Evolutionary conservation across 768 basidiomycete species (phyloP).

Genomic region (Leccinellum albellum): DNA sequence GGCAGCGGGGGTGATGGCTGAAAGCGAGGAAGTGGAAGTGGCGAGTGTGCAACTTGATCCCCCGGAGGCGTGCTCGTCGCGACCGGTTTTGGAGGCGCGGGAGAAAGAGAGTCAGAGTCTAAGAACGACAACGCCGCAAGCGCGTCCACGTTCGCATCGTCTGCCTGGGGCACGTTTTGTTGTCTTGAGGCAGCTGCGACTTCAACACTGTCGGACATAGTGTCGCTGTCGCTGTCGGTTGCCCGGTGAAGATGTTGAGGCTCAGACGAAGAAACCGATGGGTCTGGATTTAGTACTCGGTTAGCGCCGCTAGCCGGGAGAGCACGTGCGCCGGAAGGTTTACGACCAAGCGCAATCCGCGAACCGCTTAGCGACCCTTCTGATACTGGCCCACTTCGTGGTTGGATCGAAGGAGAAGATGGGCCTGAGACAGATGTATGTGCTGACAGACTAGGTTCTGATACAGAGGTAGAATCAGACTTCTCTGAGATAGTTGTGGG

Average conservation of each 20-base stretch:
- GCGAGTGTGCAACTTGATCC: constrained; percentile 7
- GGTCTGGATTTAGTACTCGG: constrained; percentile 37
- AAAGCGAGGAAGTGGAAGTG: constrained; percentile 31
- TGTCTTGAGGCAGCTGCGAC: not conserved
- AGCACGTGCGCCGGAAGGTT: constrained; percentile 83
- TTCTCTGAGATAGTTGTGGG: constrained; percentile 46
- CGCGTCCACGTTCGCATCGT: constrained; percentile 63
- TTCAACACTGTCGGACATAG: constrained; percentile 29
- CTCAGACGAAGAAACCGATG: constrained; percentile 39
- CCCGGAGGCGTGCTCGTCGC: not conserved
- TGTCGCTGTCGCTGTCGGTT: constrained; percentile 30
- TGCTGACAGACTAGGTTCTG: constrained; percentile 23
- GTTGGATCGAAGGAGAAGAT: constrained; percentile 18
- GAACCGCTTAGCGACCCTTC: constrained; percentile 37
- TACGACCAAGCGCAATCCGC: constrained; percentile 49
- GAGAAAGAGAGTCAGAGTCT: constrained; percentile 35
- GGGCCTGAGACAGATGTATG: constrained; percentile 21
- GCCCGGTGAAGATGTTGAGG: constrained; percentile 24
- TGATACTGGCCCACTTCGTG: constrained; percentile 27
- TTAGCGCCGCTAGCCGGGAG: constrained; percentile 31
- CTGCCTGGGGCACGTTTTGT: constrained; percentile 26
- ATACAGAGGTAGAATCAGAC: constrained; percentile 33
- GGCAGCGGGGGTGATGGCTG: constrained; percentile 20
- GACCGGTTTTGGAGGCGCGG: constrained; percentile 16
- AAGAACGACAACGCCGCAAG: constrained; percentile 78